Evolutionary conservation across 805 yeast species (phyloP).

Genomic region (Phaffomyces opuntiae): DNA sequence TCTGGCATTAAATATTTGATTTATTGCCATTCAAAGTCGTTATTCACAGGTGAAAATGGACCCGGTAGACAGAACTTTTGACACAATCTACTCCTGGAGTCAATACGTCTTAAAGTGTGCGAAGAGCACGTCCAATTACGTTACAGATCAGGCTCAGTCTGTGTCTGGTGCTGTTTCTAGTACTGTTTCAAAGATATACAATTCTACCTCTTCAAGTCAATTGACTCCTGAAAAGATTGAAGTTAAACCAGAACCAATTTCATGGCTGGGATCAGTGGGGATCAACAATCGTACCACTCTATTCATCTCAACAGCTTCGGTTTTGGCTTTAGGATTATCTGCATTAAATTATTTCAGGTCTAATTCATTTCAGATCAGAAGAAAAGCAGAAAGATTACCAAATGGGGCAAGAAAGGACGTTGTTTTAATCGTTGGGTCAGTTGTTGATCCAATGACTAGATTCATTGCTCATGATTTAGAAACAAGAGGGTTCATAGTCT

Average conservation of each 20-base stretch:
- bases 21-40: neutral
- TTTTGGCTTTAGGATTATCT: neutral
- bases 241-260: neutral
- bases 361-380: constrained; percentile 13
- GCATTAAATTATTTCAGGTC: neutral
- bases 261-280: neutral
- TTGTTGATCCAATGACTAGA: constrained; percentile 65
- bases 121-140: neutral
- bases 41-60: constrained; percentile 5
- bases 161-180: neutral
- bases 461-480: constrained; percentile 69
- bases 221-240: neutral
- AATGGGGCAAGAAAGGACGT: constrained; percentile 76
- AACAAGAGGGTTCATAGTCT: constrained; percentile 74
- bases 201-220: neutral
- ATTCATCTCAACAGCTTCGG: neutral
- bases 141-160: neutral
- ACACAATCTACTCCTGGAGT: constrained; percentile 10
- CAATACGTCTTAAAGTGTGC: constrained; percentile 2
- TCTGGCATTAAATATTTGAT: too few relatives aligned
- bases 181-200: neutral
- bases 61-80: constrained; percentile 14
- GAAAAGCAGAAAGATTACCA: constrained; percentile 55
- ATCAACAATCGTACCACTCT: neutral
- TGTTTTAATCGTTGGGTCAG: constrained; percentile 68